These are phyloP conservation scores for Elsinoe ampelina DNA, from an alignment of 2,329 filamentous ascomycete genomes.

Conservation along the genomic window DNA sequence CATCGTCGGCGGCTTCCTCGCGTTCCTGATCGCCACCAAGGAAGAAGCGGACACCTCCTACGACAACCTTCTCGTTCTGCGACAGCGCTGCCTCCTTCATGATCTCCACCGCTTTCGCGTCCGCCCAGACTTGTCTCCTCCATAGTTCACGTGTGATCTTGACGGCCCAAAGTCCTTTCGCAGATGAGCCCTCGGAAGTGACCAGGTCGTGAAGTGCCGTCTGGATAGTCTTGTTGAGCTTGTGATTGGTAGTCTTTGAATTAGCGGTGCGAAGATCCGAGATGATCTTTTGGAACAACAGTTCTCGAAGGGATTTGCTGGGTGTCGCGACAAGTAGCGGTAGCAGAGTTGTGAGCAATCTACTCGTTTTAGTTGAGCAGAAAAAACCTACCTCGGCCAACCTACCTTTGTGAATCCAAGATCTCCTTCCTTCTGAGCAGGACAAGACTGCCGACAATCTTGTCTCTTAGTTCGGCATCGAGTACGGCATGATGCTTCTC, in stretches of 20 bases:
- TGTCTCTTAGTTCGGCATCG: constrained; percentile 79
- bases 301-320: constrained; percentile 74
- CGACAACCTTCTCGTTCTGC: constrained; percentile 85
- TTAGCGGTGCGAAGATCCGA: constrained; percentile 85
- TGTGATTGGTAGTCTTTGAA: constrained; percentile 79
- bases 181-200: constrained; percentile 71
- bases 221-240: constrained; percentile 85
- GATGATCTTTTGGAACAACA: constrained; percentile 84
- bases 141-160: constrained; percentile 92
- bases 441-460: constrained; percentile 84
- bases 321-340: constrained; percentile 86
- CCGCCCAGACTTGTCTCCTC: constrained; percentile 94
- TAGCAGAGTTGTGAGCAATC: constrained; percentile 81
- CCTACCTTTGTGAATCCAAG: constrained; percentile 65
- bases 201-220: constrained; percentile 88
- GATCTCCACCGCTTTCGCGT: constrained; percentile 88
- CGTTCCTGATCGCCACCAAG: constrained; percentile 91
- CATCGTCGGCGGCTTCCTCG: constrained; percentile 77
- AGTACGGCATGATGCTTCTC: constrained; percentile 72
- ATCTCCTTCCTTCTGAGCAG: constrained; percentile 84
- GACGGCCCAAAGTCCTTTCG: constrained; percentile 89
- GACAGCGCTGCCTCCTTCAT: constrained; percentile 90
- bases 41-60: constrained; percentile 86
- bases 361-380: constrained; percentile 16
- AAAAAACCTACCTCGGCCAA: constrained; percentile 1